Base-by-base conservation (phyloP, 2,329 filamentous ascomycete genomes). In the Trichoderma endophyticum region DNA sequence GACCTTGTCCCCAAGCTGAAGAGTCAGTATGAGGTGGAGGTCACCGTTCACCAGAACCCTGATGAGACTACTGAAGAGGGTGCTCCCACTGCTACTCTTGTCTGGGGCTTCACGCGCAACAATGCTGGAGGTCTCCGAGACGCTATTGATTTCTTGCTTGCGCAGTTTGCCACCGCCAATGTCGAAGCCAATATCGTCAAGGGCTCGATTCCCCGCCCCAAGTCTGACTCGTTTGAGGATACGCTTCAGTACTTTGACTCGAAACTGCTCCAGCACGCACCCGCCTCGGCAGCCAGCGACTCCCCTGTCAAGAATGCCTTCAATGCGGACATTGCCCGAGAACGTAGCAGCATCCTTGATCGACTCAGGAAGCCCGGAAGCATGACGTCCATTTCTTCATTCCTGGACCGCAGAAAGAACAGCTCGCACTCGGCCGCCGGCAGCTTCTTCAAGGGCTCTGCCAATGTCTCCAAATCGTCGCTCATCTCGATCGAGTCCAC, bases 151-250 rank as follows among this genome's bases (percentile, higher is more conserved):
- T 97, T 97, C 80, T 86, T 99, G 76, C 92, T 96, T 77, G 91
- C 93, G 57, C 90, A 94, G 73, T 89, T 98, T 73, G 93, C 97
- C 32, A 92, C 93, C 59, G 92, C 94, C 61, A 93, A 93, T n/a
- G 89, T 98, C n/a, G 94, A 98, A 77, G 89, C 91, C 11, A 93
- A 89, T 71, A 91, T 94, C 56, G 91, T 98, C 78, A 97, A 97
- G 81, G 96, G 96, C 67, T 91, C 94, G n/a, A 96, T 98, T 75
- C 94, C 95, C 24, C 92, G 96, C n/a, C 96, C 96, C 74, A 98
- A 98, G 84, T 98, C 96, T 1, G 96, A 99, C 81, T 98, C 96
- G 0, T 99, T 99, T 75, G 96, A 99, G 80, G 95, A 99, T 77
- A 97, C 95, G 8, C 87, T 98, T 67, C 95, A 95, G 71, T 98